A percentile compares a stretch with the other conserved stretches of the same genome.
Evolutionary conservation across 805 yeast genomes (phyloP).

Genomic region (Isabelozyma pseudorhagii): DNA sequence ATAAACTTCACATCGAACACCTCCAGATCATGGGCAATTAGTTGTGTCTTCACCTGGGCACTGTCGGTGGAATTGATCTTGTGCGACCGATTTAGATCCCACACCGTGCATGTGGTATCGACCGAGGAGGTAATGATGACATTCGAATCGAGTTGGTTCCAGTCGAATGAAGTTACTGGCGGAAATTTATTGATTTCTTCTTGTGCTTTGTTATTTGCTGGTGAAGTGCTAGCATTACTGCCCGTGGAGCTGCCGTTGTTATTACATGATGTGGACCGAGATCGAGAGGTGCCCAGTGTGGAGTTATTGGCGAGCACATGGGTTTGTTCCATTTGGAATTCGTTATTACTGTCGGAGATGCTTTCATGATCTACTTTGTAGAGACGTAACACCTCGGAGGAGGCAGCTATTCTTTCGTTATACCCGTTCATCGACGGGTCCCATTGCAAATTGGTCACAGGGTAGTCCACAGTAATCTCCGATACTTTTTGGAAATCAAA

Average conservation of each 20-base stretch:
- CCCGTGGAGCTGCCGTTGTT: background rate
- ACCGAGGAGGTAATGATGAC: constrained; percentile 80
- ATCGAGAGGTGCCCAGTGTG: background rate
- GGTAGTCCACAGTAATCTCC: constrained; percentile 58
- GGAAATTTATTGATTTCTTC: constrained; percentile 58
- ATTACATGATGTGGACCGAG: constrained; percentile 33
- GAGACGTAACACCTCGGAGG: constrained; percentile 68
- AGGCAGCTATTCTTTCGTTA: constrained; percentile 55
- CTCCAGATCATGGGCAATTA: constrained; percentile 94
- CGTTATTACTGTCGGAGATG: constrained; percentile 37
- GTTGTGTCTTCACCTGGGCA: constrained; percentile 78
- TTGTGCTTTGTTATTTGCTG: constrained; percentile 23
- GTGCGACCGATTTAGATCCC: constrained; percentile 64
- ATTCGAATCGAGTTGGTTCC: constrained; percentile 74
- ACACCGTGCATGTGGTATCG: constrained; percentile 95
- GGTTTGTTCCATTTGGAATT: constrained; percentile 35
- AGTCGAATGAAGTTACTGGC: constrained; percentile 91
- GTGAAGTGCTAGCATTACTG: background rate
- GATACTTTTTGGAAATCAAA: constrained; percentile 46
- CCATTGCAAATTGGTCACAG: constrained; percentile 74
- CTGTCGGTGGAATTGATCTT: constrained; percentile 32
- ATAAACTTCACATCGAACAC: constrained; percentile 90
- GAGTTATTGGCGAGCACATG: constrained; percentile 36
- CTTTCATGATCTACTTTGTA: constrained; percentile 50
- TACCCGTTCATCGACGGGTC: constrained; percentile 49